Evolutionary conservation across 495 filamentous ascomycete genomes (phyloP).

Genomic region (Penicillium cosmopolitanum): DNA sequence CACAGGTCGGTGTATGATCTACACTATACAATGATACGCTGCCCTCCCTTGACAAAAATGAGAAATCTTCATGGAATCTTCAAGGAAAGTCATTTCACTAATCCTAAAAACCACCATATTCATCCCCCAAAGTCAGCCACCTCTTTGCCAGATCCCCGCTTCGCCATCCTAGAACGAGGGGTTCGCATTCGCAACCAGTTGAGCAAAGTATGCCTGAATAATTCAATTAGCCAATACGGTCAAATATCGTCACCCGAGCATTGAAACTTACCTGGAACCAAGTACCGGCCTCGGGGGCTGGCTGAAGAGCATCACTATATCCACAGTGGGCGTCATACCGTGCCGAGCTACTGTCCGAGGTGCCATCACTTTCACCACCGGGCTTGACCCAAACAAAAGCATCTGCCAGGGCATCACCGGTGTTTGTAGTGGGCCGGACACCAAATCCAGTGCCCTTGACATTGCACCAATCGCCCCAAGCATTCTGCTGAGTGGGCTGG

Average conservation of each 20-base stretch:
- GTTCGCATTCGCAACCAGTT: slow-evolving; percentile 24
- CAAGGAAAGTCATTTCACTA: neutral
- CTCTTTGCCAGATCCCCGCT: neutral
- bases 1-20: neutral
- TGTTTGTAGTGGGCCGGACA: slow-evolving; percentile 64
- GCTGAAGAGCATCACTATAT: slow-evolving; percentile 58
- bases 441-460: slow-evolving; percentile 76
- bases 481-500: slow-evolving; percentile 62
- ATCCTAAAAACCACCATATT: neutral
- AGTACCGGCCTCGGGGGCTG: slow-evolving; percentile 75
- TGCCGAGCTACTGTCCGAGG: slow-evolving; percentile 59
- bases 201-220: slow-evolving; percentile 31
- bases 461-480: slow-evolving; percentile 87
- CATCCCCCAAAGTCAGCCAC: neutral
- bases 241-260: neutral
- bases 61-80: too few relatives aligned
- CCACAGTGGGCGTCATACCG: slow-evolving; percentile 79
- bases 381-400: slow-evolving; percentile 87
- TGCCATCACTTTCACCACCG: slow-evolving; percentile 81
- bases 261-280: slow-evolving; percentile 68
- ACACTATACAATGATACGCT: neutral
- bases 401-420: slow-evolving; percentile 64
- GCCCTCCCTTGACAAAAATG: too few relatives aligned
- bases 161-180: slow-evolving; percentile 13
- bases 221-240: slow-evolving; percentile 9